A percentile compares a stretch with the other conserved stretches of the same genome.
Evolutionary conservation across 495 filamentous ascomycete genomes (phyloP).

Genomic region (Penicillium pancosmium): DNA sequence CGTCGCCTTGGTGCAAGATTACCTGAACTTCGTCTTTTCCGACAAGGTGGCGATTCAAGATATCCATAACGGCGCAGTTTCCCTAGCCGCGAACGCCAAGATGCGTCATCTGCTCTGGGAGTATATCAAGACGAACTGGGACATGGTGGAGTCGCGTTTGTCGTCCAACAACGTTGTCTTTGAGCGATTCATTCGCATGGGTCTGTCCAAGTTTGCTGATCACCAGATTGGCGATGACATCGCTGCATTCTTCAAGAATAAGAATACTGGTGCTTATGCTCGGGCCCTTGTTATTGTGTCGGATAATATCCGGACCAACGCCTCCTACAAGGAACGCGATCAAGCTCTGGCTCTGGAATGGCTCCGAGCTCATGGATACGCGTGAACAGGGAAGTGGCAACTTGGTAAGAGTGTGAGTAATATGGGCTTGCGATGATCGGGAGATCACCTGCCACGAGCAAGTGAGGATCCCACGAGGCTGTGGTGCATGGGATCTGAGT

Average conservation of each 20-base stretch:
- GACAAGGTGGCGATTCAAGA: constrained; percentile 78
- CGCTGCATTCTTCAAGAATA: constrained; percentile 76
- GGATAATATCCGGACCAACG: constrained; percentile 78
- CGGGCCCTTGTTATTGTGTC: constrained; percentile 75
- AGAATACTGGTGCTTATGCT: constrained; percentile 79
- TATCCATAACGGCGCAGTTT: constrained; percentile 75
- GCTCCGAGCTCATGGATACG: constrained; percentile 67
- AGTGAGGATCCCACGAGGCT: constrained; percentile 8
- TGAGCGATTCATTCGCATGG: constrained; percentile 80
- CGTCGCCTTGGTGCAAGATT: constrained; percentile 65
- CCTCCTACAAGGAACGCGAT: constrained; percentile 76
- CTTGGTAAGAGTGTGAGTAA: too few relatives aligned
- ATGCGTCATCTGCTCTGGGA: constrained; percentile 76
- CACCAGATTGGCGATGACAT: constrained; percentile 74
- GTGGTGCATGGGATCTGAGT: background rate
- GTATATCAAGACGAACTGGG: constrained; percentile 82
- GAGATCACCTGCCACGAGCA: constrained; percentile 20
- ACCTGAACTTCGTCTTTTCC: constrained; percentile 79
- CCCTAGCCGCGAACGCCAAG: constrained; percentile 70
- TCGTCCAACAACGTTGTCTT: constrained; percentile 81
- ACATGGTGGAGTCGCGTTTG: constrained; percentile 63
- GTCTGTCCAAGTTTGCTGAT: constrained; percentile 76
- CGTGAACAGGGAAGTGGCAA: constrained; percentile 20
- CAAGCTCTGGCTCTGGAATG: constrained; percentile 67
- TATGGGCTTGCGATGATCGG: too few relatives aligned